These are phyloP conservation scores for Grigorovia yakushimaensis DNA, from an alignment of 805 yeast genomes.

Conservation along the genomic window DNA sequence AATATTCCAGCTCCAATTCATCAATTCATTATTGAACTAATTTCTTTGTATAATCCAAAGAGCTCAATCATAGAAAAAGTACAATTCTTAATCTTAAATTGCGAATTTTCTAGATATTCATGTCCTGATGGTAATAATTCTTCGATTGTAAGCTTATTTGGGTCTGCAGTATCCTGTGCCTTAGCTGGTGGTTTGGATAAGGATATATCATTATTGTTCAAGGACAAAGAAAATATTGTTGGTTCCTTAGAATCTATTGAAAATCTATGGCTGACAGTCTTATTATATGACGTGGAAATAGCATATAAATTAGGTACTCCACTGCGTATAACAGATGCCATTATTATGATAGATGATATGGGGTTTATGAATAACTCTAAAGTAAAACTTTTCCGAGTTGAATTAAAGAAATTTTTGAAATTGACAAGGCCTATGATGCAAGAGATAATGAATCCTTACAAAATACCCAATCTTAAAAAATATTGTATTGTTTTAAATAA, in stretches of 20 bases:
- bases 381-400: conserved; percentile 5
- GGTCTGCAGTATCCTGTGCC: conserved; percentile 11
- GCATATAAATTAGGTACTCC: conserved; percentile 22
- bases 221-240: conserved; percentile 9
- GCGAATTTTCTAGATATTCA: conserved; percentile 2
- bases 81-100: conserved; percentile 18
- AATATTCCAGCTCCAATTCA: conserved; percentile 13
- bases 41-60: conserved; percentile 21
- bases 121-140: conserved; percentile 20
- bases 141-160: conserved; percentile 10
- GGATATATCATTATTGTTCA: conserved; percentile 12
- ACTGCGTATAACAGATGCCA: conserved; percentile 5
- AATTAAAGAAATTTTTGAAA: conserved; percentile 11
- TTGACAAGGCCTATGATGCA: conserved; percentile 14
- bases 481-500: not conserved
- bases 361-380: not conserved
- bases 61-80: conserved; percentile 20
- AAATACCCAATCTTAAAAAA: conserved; percentile 8
- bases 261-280: conserved; percentile 21
- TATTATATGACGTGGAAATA: conserved; percentile 16
- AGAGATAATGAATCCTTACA: conserved; percentile 4
- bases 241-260: conserved; percentile 18
- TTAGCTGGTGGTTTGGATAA: conserved; percentile 18
- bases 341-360: conserved; percentile 3
- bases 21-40: conserved; percentile 15